Base-by-base conservation (phyloP, 1,284 basidiomycete genomes). In the Leccinum pachyderme region DNA sequence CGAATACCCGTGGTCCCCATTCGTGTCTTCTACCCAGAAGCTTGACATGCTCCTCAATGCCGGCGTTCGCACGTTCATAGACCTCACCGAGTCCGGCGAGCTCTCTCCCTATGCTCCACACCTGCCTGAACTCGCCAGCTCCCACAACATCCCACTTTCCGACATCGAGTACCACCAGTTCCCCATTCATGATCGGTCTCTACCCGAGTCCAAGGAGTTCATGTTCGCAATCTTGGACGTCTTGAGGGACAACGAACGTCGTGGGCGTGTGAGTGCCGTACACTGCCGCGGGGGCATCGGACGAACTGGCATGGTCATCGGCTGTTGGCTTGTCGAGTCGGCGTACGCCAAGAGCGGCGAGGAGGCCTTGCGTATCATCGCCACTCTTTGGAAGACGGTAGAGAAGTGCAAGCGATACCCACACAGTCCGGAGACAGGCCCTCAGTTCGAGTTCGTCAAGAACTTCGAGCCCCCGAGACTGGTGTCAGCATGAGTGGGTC, bases 281-380 rank as follows among this genome's bases (percentile, higher is more conserved):
- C 88, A 90, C 65, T 90, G 87, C 64, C 79, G 86, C 13, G 88
- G 87, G 6, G 87, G 87, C 0, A 89, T 90, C 52, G 87, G 87
- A 2, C 73, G 87, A 43, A 90, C 87, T 2, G 87, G 87, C 13
- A 80, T 87, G 72, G 83, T 89, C 29, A 80, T 89, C 48, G 86
- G 88, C 8, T 89, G 87, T 64, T 89, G 86, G 86, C 80, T 90
- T 41, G 83, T 89, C 43, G 81, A 89, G 69, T 81, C 81, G 32
- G 81, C 82, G 1, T 68, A 74, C 43, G 86, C 83, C 35, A 72
- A 73, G 59, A 78, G 83, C 61, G 87, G 87, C 8, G 77, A 76
- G 55, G 83, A 85, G 56, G 87, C 87, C 4, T 70, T 89, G 27
- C 66, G 73, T 9, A 77, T 85, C 54, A 84, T 90, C 61, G 85